A percentile compares a stretch with the other conserved stretches of the same genome.
These are phyloP conservation scores for Gossypium aridum DNA, from an alignment of 441 rosid species.

Conservation along the genomic window DNA sequence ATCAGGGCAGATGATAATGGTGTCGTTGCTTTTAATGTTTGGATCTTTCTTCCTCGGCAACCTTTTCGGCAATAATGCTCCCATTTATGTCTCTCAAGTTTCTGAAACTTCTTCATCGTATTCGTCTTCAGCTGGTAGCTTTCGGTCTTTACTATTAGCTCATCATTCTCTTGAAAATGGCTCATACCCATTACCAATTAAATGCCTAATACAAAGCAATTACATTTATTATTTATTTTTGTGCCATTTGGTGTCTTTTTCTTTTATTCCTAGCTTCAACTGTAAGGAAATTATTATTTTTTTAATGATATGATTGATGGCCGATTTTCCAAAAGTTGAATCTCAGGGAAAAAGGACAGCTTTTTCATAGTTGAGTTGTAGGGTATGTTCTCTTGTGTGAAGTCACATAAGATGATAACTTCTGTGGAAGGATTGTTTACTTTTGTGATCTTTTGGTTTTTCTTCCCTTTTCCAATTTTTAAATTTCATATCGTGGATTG, in stretches of 20 bases:
- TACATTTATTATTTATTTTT: neutral
- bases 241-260: neutral
- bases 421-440: neutral
- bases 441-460: neutral
- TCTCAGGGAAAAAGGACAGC: no score
- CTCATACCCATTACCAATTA: neutral
- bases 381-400: neutral
- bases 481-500: neutral
- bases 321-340: neutral
- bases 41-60: constrained; percentile 76
- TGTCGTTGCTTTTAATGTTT: constrained; percentile 43
- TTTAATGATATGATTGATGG: neutral
- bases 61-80: constrained; percentile 58
- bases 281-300: neutral
- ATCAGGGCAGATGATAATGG: constrained; percentile 66
- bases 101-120: constrained; percentile 26
- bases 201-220: neutral
- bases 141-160: neutral
- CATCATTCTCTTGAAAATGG: constrained; percentile 14
- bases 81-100: constrained; percentile 32
- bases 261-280: neutral
- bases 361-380: neutral
- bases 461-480: neutral
- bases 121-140: constrained; percentile 17
- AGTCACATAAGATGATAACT: neutral